Evolutionary conservation across 768 basidiomycete genomes (phyloP), one percentile per base, ranked within the genome.

Genomic region (Macrolepiota fuliginosa): DNA sequence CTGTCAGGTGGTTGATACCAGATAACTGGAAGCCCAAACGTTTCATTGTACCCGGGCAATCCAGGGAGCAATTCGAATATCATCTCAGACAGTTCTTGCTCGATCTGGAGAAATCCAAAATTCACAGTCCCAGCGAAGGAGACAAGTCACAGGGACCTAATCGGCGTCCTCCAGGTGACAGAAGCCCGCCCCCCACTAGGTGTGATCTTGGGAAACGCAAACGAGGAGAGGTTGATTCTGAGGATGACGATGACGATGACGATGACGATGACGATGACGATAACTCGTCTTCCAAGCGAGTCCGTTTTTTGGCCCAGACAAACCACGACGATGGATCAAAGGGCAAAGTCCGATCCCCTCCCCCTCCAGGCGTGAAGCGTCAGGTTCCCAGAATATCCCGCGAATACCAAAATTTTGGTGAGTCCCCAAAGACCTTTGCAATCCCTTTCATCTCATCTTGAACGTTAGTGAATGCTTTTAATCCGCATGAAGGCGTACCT

Each of bases 11-110:
- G 57, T 24, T 17, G 35, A 5, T 51, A 19, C 52, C 45, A 39
- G 46, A 47, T n/a, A 24, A 22, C 39, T 54, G 63, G 56, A 36
- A 35, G 53, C 58, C 52, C 11, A 10, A 24, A 56, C 57, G 57
- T 27, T 58, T 58, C 49, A 22, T 58, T 40, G 57, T 51, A 17
- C 57, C 57, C 15, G 57, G 57, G 6, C 57, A 58, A 29, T 58
- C 57, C 7, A 47, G 29, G 25, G 35, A 58, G 19, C 57, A 50
- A 19, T 58, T 37, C 15, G 32, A 58, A 19, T 29, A 49, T 35
- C 57, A 58, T 42, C 47, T 58, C 15, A 15, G 25, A 12, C 46
- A 50, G 22, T 51, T 58, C 57, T 36, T 58, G 36, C 24, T 27
- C 35, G 47, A 54, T 15, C 37, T 54, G 19, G 53, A 54, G 7